Base-by-base conservation (phyloP, 23 red algal species). In the Rhodosorus marinus region DNA sequence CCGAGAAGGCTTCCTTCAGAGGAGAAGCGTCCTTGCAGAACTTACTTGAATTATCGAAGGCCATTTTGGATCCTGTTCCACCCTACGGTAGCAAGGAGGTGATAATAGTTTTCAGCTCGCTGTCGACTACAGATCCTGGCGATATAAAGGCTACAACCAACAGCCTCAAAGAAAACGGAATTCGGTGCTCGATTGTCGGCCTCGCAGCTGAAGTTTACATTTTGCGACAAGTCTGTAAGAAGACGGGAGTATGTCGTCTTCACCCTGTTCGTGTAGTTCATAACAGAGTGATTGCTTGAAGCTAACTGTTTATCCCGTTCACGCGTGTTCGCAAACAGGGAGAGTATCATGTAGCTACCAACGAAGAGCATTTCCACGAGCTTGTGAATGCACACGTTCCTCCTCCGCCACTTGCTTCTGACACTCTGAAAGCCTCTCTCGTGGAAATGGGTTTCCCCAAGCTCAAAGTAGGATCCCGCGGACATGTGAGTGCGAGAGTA, bases 381-480 rank as follows among this genome's bases (percentile, higher is more conserved):
- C 57, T 70, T 26, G 41, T 83, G 24, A 6, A 36, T 2, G 31
- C 25, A 5, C 74, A 80, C 36, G 47, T 77, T 24, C 45, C 53
- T 14, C 88, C 88, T 11, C 76, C 88, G 34, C 64, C 63, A 1
- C 61, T 54, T 20, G 47, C 29, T 2, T 35, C 32, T 17, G 54
- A 57, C 27, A 51, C 57, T 34, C 29, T 52, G n/a, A 35, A 31
- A 43, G 55, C 66, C 8, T 66, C 70, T 1, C 52, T 80, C 30
- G 70, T 95, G 26, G 64, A 64, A 23, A 95, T 95, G 88, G 88
- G 88, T 21, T 95, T 82, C 43, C 88, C 88, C 47, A 62, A 57
- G 23, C 70, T 76, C 3, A 43, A n/a, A n/a, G n/a, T n/a, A n/a
- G n/a, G n/a, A n/a, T n/a, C n/a, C n/a, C n/a, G n/a, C n/a, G n/a